phyloP scores from a whole-genome alignment of 192 early-diverging fungal species.

The Coemansia sp. region DNA sequence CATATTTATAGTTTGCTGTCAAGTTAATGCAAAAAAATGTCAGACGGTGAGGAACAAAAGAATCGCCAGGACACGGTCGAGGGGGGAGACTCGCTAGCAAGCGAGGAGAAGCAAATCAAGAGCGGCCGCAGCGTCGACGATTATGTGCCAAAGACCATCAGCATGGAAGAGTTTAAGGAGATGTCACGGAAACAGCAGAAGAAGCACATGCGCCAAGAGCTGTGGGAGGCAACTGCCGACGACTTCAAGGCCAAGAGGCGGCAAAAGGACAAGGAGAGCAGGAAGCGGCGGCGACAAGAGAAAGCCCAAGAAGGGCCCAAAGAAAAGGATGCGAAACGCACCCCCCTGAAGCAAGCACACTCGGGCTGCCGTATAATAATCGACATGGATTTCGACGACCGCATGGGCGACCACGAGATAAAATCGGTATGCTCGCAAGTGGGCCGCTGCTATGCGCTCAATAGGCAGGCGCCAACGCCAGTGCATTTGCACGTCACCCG shows the following conservation, averaged over 20 bases:
- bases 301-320: conserved; percentile 11
- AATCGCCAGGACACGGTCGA: too few species aligned
- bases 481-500: conserved; percentile 66
- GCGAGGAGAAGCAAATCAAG: neutral
- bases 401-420: conserved; percentile 78
- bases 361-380: conserved; percentile 67
- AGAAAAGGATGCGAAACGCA: conserved; percentile 36
- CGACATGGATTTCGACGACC: conserved; percentile 78
- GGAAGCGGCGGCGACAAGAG: conserved; percentile 49
- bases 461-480: conserved; percentile 57
- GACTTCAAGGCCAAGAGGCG: conserved; percentile 51
- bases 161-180: conserved; percentile 43
- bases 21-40: too few species aligned
- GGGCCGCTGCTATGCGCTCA: conserved; percentile 72
- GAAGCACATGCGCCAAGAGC: conserved; percentile 64
- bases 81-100: neutral
- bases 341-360: conserved; percentile 53
- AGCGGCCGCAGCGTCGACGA: conserved; percentile 31
- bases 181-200: conserved; percentile 79
- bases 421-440: conserved; percentile 74
- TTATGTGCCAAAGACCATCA: conserved; percentile 33
- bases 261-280: conserved; percentile 54
- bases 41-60: too few species aligned
- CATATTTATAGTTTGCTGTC: too few species aligned
- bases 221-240: conserved; percentile 55